Evolutionary conservation across 441 rosid genomes (phyloP).

Genomic region (Erysimum cheiri): DNA sequence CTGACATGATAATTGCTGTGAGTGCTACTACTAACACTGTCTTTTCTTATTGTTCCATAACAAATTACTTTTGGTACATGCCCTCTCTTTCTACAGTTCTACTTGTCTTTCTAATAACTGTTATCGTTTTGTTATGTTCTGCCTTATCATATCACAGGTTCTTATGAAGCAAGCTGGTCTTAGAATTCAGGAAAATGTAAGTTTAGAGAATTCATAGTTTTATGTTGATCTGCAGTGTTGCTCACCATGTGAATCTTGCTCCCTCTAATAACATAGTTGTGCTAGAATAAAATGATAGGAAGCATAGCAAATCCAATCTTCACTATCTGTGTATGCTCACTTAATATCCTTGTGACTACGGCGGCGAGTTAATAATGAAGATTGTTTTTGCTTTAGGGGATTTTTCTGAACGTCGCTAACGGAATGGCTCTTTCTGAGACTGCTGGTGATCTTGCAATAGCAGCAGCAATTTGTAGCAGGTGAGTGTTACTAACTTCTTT

Average conservation of each 20-base stretch:
- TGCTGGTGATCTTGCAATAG: constrained; percentile 92
- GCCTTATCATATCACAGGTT: constrained; percentile 56
- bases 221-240: constrained; percentile 2
- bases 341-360: constrained; percentile 2
- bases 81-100: neutral
- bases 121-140: neutral
- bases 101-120: neutral
- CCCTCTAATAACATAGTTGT: neutral
- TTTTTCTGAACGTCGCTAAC: constrained; percentile 78
- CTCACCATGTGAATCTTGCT: constrained; percentile 14
- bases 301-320: neutral
- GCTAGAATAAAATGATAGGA: neutral
- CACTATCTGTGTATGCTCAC: neutral
- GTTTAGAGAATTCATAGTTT: constrained; percentile 25
- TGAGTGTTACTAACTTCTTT: constrained; percentile 12
- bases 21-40: constrained; percentile 42
- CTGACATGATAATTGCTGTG: constrained; percentile 92
- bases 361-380: neutral
- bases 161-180: constrained; percentile 93
- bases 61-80: constrained; percentile 1
- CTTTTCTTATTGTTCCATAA: constrained; percentile 1
- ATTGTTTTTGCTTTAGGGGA: constrained; percentile 50
- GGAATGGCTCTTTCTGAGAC: constrained; percentile 83
- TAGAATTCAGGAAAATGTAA: constrained; percentile 80
- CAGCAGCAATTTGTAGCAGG: constrained; percentile 98